Evolutionary conservation across 1,139 yeast species (phyloP).

Genomic region (Oligophagozyma castellii): DNA sequence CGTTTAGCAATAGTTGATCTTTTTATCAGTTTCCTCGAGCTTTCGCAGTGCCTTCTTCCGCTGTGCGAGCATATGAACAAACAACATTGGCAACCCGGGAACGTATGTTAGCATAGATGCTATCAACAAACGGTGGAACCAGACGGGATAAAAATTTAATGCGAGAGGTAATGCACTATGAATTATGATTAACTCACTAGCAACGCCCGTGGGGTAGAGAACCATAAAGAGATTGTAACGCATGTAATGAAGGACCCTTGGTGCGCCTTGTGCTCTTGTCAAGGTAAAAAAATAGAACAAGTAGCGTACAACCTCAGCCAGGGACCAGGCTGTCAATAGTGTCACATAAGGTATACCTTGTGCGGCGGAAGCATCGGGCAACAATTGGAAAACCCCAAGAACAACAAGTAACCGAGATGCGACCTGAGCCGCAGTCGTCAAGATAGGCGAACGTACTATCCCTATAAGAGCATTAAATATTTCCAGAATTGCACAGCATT

Average conservation of each 20-base stretch:
- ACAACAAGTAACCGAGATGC: conserved; percentile 73
- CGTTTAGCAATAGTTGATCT: no score
- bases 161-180: conserved; percentile 59
- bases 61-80: conserved; percentile 80
- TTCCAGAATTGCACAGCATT: conserved; percentile 74
- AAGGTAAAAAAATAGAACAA: conserved; percentile 55
- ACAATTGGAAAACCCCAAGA: conserved; percentile 61
- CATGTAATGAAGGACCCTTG: conserved; percentile 48
- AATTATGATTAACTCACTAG: conserved; percentile 64
- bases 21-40: conserved; percentile 4
- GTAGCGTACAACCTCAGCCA: conserved; percentile 83
- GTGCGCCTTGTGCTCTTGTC: conserved; percentile 29
- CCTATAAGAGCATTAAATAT: conserved; percentile 66
- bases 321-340: conserved; percentile 73
- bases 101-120: conserved; percentile 51
- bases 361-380: conserved; percentile 54
- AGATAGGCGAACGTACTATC: conserved; percentile 68
- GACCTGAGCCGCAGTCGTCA: conserved; percentile 79
- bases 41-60: conserved; percentile 51
- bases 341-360: conserved; percentile 46
- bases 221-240: conserved; percentile 76
- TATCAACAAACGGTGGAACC: conserved; percentile 43
- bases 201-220: conserved; percentile 83
- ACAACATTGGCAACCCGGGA: conserved; percentile 80
- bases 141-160: conserved; percentile 33